Conservation (phyloP, 2,329 filamentous ascomycete genomes). For the Pleomassaria siparia region DNA sequence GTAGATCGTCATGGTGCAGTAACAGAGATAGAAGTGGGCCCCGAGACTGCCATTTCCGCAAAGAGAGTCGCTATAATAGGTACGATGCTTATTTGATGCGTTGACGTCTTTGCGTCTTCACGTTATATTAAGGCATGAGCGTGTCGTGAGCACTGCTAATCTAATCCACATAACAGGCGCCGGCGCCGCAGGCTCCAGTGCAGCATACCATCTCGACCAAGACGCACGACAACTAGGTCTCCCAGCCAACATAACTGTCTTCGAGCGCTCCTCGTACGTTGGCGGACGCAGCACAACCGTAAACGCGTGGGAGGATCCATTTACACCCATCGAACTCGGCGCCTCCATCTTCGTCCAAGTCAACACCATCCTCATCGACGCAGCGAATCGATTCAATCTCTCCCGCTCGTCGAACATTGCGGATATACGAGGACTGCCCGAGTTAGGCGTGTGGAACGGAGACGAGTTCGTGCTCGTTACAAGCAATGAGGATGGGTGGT, state of each 20-base stretch:
- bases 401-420: conserved; percentile 44
- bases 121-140: too few relatives aligned
- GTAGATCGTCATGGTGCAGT: conserved; percentile 12
- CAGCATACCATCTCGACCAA: conserved; percentile 78
- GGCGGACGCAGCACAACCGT: conserved; percentile 89
- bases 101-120: background rate
- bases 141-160: too few relatives aligned
- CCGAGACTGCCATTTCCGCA: conserved; percentile 11
- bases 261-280: conserved; percentile 75
- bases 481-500: conserved; percentile 67
- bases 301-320: conserved; percentile 68
- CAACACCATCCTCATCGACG: conserved; percentile 79
- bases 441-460: conserved; percentile 85
- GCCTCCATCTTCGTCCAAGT: conserved; percentile 87
- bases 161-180: conserved; percentile 62
- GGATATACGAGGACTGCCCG: conserved; percentile 37
- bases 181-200: conserved; percentile 82
- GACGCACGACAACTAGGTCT: conserved; percentile 65
- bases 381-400: conserved; percentile 72
- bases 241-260: conserved; percentile 78
- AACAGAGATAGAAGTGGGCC: conserved; percentile 2
- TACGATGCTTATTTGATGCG: conserved; percentile 9
- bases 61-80: conserved; percentile 45
- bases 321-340: conserved; percentile 77
- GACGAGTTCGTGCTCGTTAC: conserved; percentile 69